These are phyloP conservation scores for Arthroderma sp. DNA, from an alignment of 2,329 filamentous ascomycete species.

Conservation along the genomic window DNA sequence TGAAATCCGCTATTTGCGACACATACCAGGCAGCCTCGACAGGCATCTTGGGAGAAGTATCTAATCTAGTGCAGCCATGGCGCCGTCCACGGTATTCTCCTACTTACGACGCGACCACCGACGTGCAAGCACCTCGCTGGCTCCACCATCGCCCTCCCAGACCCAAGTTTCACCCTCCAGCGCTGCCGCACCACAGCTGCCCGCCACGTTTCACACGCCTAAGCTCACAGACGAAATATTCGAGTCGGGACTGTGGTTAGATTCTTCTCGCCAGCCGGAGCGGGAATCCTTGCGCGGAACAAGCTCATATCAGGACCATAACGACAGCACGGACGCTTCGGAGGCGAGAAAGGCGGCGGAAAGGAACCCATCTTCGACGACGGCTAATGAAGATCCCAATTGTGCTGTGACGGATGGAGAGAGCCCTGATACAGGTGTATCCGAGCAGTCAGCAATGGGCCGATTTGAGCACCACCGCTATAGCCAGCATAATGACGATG, in stretches of 20 bases:
- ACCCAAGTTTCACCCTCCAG: not conserved
- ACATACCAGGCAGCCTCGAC: too few relatives aligned
- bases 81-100: constrained; percentile 12
- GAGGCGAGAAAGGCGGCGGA: too few relatives aligned
- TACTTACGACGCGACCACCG: constrained; percentile 13
- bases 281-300: too few relatives aligned
- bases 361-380: too few relatives aligned
- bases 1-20: too few relatives aligned
- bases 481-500: not conserved
- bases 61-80: constrained; percentile 4
- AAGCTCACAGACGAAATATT: constrained; percentile 18
- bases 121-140: constrained; percentile 7
- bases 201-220: constrained; percentile 19
- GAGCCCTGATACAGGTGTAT: too few relatives aligned
- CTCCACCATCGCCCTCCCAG: constrained; percentile 1
- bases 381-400: too few relatives aligned
- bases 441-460: not conserved
- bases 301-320: too few relatives aligned
- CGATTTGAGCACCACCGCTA: not conserved
- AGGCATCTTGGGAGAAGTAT: too few relatives aligned
- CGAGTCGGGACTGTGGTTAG: constrained; percentile 13
- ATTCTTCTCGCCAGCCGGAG: not conserved
- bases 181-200: constrained; percentile 20
- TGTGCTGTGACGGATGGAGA: too few relatives aligned
- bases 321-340: too few relatives aligned